Percentiles rank a stretch among this genome's conserved stretches.
Evolutionary conservation across 805 yeast genomes (phyloP).

Genomic region (Candida broadrunensis): DNA sequence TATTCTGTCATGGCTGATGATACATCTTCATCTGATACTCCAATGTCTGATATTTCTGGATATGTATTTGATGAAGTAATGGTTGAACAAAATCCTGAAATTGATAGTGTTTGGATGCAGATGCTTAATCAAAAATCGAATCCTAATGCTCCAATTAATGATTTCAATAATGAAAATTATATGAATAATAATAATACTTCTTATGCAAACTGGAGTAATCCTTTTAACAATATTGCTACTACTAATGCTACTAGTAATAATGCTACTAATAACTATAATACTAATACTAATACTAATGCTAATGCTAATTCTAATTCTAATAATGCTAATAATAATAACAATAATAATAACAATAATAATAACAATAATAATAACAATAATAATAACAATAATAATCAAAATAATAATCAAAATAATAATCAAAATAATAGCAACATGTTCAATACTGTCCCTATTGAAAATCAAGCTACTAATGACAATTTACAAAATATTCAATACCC

Average conservation of each 20-base stretch:
- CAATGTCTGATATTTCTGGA: not conserved
- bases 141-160: constrained; percentile 1
- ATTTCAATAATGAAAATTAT: not conserved
- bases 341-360: no score
- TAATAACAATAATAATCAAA: no score
- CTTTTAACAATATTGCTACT: no score
- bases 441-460: not conserved
- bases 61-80: constrained; percentile 12
- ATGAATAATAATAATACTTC: not conserved
- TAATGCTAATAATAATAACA: no score
- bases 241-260: no score
- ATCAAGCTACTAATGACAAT: not conserved
- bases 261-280: no score
- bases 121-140: constrained; percentile 19
- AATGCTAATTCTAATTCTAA: not conserved
- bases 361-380: no score
- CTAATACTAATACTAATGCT: not conserved
- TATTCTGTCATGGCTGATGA: not conserved
- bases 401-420: no score
- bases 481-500: not conserved
- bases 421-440: no score
- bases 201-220: no score
- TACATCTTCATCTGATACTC: not conserved
- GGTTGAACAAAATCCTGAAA: constrained; percentile 17
- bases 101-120: constrained; percentile 28